Evolutionary conservation across 495 filamentous ascomycete genomes (phyloP).

Genomic region (Annulohypoxylon moriforme): DNA sequence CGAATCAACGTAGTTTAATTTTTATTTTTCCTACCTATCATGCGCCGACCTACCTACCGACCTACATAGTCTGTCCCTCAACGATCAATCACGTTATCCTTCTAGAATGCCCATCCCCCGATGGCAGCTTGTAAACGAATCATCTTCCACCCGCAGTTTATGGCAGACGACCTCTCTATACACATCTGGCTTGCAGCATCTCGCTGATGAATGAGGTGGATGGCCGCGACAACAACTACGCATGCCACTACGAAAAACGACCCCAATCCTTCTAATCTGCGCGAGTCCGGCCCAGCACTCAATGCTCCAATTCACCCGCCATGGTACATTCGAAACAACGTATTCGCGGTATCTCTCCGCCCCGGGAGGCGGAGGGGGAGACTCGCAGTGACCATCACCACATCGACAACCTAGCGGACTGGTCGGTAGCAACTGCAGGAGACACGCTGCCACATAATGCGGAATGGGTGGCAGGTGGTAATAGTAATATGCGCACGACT

Average conservation of each 20-base stretch:
- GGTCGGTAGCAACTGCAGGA: slow-evolving; percentile 50
- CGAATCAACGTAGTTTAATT: slow-evolving; percentile 23
- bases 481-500: slow-evolving; percentile 34
- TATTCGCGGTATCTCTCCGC: slow-evolving; percentile 51
- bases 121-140: slow-evolving; percentile 44
- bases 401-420: slow-evolving; percentile 50
- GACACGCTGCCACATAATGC: slow-evolving; percentile 44
- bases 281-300: slow-evolving; percentile 34
- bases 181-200: slow-evolving; percentile 25
- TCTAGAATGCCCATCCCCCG: slow-evolving; percentile 45
- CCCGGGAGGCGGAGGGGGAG: slow-evolving; percentile 48
- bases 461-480: slow-evolving; percentile 41
- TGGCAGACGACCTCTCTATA: slow-evolving; percentile 37
- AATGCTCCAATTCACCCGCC: slow-evolving; percentile 37
- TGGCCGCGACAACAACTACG: slow-evolving; percentile 30
- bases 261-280: slow-evolving; percentile 34
- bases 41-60: slow-evolving; percentile 38
- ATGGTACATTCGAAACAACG: slow-evolving; percentile 46
- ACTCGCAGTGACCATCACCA: slow-evolving; percentile 39
- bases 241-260: slow-evolving; percentile 32
- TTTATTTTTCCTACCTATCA: slow-evolving; percentile 24
- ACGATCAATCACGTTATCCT: slow-evolving; percentile 25
- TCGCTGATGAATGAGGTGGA: slow-evolving; percentile 36
- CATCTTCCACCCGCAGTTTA: slow-evolving; percentile 32
- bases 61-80: slow-evolving; percentile 25